Base-by-base conservation (phyloP, 2,329 filamentous ascomycete species). In the Paecilomyces dactylethromorphus region DNA sequence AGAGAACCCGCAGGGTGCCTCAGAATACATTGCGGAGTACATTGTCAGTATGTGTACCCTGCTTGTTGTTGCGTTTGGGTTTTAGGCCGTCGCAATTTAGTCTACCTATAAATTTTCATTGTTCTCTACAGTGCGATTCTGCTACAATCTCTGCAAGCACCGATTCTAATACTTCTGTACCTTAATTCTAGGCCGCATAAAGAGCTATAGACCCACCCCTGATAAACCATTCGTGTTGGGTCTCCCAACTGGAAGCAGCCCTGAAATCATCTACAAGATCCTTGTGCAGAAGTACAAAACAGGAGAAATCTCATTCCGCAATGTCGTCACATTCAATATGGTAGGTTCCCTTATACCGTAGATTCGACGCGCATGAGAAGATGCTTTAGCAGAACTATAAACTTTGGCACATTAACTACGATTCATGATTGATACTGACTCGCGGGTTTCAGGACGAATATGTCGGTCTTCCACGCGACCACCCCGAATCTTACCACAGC, bases 251-350 rank as follows among this genome's bases (percentile, higher is more conserved):
- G 91, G 91, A 57, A 92, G 89, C 67, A 92, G 88, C 63, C 91
- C 91, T 2, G 83, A 92, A 61, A 81, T 84, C 56, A 86, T 94
- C 64, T 95, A 95, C 78, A 85, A 86, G 72, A 82, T 87, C 65
- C 82, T 95, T 26, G 90, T 94, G 54, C 68, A 77, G 63, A 70
- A 71, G 39, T 69, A 75, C 66, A 74, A 75, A 59, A 69, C 71
- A 45, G 69, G 65, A 56, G 71, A 90, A 70, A 87, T 95, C 68
- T 93, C 90, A 1, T 95, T 95, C 73, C 87, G 88, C 69, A 85
- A 95, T 87, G 90, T 95, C 68, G 84, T 94, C 70, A 95, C 91
- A 26, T 95, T 95, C 81, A 94, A 94, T 76, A 94, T 94, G 91
- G 87, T 89, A 82, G 59, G 77, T 35, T 52, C 55, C 50, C 60